Percentiles rank a stretch among this genome's conserved stretches.
phyloP scores from a whole-genome alignment of 2,329 filamentous ascomycete species.

The Apiospora marii region DNA sequence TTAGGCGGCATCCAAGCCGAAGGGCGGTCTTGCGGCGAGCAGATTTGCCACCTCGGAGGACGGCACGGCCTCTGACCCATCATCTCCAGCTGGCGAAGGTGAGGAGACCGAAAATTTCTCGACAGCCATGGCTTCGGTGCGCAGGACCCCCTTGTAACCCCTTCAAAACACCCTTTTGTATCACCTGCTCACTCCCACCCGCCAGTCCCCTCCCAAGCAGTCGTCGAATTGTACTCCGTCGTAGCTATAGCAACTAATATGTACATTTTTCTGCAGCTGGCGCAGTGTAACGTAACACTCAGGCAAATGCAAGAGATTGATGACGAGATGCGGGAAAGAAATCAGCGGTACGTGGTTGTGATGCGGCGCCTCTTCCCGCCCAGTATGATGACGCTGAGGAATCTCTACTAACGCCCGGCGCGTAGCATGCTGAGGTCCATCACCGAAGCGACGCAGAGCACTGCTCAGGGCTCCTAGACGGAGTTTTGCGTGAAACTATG shows the following conservation, averaged over 20 bases:
- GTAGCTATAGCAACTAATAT: constrained; percentile 13
- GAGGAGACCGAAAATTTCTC: constrained; percentile 70
- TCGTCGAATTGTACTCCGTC: constrained; percentile 22
- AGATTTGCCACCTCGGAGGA: constrained; percentile 54
- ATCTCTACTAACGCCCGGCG: background rate
- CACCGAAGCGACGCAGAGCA: constrained; percentile 36
- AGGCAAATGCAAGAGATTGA: constrained; percentile 63
- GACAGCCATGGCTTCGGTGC: constrained; percentile 72
- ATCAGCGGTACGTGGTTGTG: constrained; percentile 49
- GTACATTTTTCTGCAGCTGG: constrained; percentile 45
- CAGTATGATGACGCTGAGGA: background rate
- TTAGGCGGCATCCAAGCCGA: constrained; percentile 44
- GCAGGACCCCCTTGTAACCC: constrained; percentile 54
- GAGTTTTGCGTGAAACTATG: background rate
- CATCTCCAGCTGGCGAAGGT: constrained; percentile 58
- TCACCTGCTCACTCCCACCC: constrained; percentile 34
- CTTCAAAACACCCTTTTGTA: constrained; percentile 33
- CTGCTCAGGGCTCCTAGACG: constrained; percentile 27
- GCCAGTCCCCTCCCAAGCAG: constrained; percentile 3
- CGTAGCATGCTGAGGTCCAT: constrained; percentile 48
- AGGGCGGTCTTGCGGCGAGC: constrained; percentile 62
- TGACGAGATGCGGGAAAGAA: constrained; percentile 63
- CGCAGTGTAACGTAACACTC: constrained; percentile 52
- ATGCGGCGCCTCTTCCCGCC: background rate
- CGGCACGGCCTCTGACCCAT: constrained; percentile 44